phyloP scores from a whole-genome alignment of 768 basidiomycete genomes.

The Leccinum subgranulosum region DNA sequence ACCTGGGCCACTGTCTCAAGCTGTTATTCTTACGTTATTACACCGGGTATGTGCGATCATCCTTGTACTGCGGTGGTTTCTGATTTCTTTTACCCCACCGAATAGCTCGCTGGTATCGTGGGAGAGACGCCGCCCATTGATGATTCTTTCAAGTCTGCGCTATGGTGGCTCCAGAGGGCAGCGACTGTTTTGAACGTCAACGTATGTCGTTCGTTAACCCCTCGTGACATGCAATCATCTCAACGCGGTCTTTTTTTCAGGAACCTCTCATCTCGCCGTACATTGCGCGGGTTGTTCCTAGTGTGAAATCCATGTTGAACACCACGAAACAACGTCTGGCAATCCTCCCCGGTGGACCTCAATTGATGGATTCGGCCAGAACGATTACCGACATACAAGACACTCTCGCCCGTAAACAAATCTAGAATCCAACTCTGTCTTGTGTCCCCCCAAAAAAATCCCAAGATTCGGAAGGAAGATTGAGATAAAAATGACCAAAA shows the following conservation, averaged over 20 bases:
- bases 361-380: constrained; percentile 64
- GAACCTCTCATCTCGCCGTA: constrained; percentile 83
- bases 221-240: not conserved
- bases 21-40: constrained; percentile 78
- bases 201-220: constrained; percentile 36
- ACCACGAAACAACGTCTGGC: constrained; percentile 77
- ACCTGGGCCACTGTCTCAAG: constrained; percentile 70
- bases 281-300: constrained; percentile 76
- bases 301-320: constrained; percentile 71
- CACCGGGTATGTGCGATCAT: constrained; percentile 58
- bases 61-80: not conserved
- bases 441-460: not conserved
- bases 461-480: not conserved
- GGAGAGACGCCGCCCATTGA: constrained; percentile 75
- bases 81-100: not conserved
- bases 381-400: constrained; percentile 76
- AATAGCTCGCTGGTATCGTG: constrained; percentile 68
- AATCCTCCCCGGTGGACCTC: constrained; percentile 71
- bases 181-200: constrained; percentile 69
- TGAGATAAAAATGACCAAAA: not conserved
- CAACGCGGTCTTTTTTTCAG: constrained; percentile 29
- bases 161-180: constrained; percentile 87
- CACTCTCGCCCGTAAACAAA: constrained; percentile 48
- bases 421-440: constrained; percentile 5
- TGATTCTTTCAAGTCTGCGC: constrained; percentile 74